These are phyloP conservation scores for Dipodascopsis uninucleata DNA, from an alignment of 805 yeast genomes.

Conservation along the genomic window DNA sequence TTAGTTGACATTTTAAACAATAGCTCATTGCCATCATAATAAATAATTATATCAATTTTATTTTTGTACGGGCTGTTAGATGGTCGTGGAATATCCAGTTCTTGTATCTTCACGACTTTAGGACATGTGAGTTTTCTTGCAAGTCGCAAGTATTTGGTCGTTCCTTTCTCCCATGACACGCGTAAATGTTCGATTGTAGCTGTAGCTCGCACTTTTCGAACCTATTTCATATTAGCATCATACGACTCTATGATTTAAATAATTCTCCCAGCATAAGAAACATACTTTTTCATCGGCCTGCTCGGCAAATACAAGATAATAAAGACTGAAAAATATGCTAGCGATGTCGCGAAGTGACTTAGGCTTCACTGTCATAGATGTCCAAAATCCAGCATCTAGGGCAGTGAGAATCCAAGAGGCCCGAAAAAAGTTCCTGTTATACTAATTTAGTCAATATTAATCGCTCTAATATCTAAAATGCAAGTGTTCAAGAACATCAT, in stretches of 20 bases:
- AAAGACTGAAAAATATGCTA: conserved; percentile 29
- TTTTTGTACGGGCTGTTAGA: conserved; percentile 25
- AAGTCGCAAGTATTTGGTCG: conserved; percentile 29
- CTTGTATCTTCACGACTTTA: conserved; percentile 16
- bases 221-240: conserved; percentile 4
- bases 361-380: conserved; percentile 33
- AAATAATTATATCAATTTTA: conserved; percentile 26
- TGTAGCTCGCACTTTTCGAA: conserved; percentile 30
- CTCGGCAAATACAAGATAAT: conserved; percentile 33
- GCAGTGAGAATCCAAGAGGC: conserved; percentile 35
- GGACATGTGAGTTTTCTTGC: conserved; percentile 25
- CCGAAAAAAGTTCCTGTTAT: conserved; percentile 30
- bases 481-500: neutral
- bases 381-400: conserved; percentile 36
- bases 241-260: conserved; percentile 2
- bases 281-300: conserved; percentile 34
- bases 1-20: conserved; percentile 26
- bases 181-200: conserved; percentile 32
- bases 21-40: conserved; percentile 32
- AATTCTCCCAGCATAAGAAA: neutral
- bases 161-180: conserved; percentile 33
- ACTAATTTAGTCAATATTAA: conserved; percentile 12
- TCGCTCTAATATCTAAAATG: too few species aligned
- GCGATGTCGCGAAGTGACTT: conserved; percentile 29
- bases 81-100: conserved; percentile 30